Evolutionary conservation across 228 moss, liverwort and hornwort genomes (phyloP).

Genomic region (Sphagnum fallax): DNA sequence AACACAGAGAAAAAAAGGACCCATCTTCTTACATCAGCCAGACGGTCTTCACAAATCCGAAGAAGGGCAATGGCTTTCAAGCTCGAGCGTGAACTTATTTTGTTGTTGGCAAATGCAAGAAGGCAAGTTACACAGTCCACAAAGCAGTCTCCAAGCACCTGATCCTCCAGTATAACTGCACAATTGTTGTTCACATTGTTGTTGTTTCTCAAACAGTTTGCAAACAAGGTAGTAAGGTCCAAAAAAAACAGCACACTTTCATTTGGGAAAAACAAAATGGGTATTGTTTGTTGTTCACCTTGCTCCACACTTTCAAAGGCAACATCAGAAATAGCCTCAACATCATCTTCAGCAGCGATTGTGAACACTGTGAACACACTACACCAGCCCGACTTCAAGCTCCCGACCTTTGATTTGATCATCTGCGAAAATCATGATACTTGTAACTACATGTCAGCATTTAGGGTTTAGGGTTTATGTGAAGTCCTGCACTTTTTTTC

Average conservation of each 20-base stretch:
- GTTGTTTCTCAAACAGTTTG: no score
- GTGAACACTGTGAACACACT: slow-evolving; percentile 64
- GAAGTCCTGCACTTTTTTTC: no score
- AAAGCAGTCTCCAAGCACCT: slow-evolving; percentile 56
- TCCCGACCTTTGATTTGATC: slow-evolving; percentile 58
- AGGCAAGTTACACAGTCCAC: slow-evolving; percentile 64
- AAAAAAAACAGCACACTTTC: no score
- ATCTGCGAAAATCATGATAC: slow-evolving; percentile 14
- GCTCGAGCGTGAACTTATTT: slow-evolving; percentile 45
- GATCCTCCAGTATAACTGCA: slow-evolving; percentile 50
- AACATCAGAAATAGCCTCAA: slow-evolving; percentile 46
- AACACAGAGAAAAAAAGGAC: background rate
- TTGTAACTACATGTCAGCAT: no score
- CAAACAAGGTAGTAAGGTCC: no score
- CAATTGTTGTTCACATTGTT: no score
- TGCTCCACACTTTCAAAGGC: slow-evolving; percentile 62
- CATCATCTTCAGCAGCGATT: slow-evolving; percentile 47
- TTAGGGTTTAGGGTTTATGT: no score
- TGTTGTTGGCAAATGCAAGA: slow-evolving; percentile 56
- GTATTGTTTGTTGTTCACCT: slow-evolving; percentile 12
- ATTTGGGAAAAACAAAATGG: no score
- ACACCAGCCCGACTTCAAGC: slow-evolving; percentile 54
- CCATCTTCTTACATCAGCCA: slow-evolving; percentile 27
- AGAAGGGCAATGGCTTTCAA: slow-evolving; percentile 53
- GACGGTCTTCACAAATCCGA: slow-evolving; percentile 56